These are phyloP conservation scores for Globisporangium alternatum DNA, from an alignment of 352 stramenopile genomes.

Conservation along the genomic window DNA sequence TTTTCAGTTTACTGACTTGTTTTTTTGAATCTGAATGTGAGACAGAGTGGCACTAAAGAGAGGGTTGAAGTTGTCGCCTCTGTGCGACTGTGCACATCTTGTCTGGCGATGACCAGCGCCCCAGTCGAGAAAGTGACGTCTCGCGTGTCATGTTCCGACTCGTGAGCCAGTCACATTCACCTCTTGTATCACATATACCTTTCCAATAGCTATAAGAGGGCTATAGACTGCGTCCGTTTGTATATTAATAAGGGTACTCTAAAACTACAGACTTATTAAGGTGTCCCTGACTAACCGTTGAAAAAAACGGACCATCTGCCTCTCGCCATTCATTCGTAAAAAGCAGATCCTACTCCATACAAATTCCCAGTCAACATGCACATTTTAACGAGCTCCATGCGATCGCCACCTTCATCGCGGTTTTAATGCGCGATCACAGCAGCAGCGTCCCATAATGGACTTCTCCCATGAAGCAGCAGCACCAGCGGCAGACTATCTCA, in stretches of 20 bases:
- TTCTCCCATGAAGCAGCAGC: neutral
- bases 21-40: neutral
- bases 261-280: neutral
- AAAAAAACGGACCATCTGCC: neutral
- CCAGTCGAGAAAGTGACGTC: conserved; percentile 11
- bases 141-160: conserved; percentile 7
- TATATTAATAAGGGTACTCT: neutral
- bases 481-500: neutral
- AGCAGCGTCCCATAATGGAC: neutral
- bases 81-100: neutral
- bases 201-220: neutral
- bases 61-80: conserved; percentile 10
- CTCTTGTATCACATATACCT: neutral
- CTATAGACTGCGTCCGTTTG: no score
- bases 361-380: conserved; percentile 5
- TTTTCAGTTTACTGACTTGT: neutral
- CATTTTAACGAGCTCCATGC: neutral
- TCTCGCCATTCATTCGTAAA: conserved; percentile 2
- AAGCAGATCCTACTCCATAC: neutral
- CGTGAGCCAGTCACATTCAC: neutral
- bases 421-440: neutral
- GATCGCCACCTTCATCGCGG: neutral
- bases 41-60: neutral
- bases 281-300: neutral
- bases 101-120: neutral